Base-by-base conservation (phyloP, 2,329 filamentous ascomycete species). In the Claviceps cyperi region DNA sequence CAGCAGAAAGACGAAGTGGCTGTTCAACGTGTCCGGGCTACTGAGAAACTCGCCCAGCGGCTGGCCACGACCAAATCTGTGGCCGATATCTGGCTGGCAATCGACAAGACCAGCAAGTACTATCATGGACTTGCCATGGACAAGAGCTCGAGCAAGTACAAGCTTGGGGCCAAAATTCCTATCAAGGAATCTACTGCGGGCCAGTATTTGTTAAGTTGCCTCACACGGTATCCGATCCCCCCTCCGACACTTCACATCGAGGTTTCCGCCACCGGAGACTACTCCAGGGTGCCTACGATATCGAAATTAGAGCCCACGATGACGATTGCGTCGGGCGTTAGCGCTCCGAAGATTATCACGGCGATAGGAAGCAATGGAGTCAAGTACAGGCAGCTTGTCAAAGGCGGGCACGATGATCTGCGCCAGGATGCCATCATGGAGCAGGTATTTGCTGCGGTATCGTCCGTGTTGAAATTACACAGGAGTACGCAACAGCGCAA, bases 401-500 rank as follows among this genome's bases (percentile, higher is more conserved):
- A 98, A 73, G 89, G 89, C 54, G 90, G 92, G 17, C 91, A 91
- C 61, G 92, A 98, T 64, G 91, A 98, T 62, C 76, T 99, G 13
- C 85, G 94, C 8, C 92, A 98, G 69, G 92, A 99, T 61, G 88
- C 91, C 43, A 98, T 81, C 72, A 99, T 99, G 94, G 94, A 98
- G 66, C 92, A 99, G 67, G 92, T 98, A 1, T 99, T 98, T 64
- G 87, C 90, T 52, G 89, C 94, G 66, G 92, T 96, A 21, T 97
- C 89, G 51, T 86, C 86, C 48, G 78, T 98, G 21, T 73, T 99
- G 24, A 86, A 86, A 62, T 83, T 86, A 46, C 89, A 97, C 64
- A 83, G 87, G 50, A 78, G 83, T 13, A 96, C 92, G 2, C 84
- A 89, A 39, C 89, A 95, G 61, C 83, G 92, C 5, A 86, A 86